phyloP scores from a whole-genome alignment of 495 filamentous ascomycete genomes.

The Usnea hakonensis region DNA sequence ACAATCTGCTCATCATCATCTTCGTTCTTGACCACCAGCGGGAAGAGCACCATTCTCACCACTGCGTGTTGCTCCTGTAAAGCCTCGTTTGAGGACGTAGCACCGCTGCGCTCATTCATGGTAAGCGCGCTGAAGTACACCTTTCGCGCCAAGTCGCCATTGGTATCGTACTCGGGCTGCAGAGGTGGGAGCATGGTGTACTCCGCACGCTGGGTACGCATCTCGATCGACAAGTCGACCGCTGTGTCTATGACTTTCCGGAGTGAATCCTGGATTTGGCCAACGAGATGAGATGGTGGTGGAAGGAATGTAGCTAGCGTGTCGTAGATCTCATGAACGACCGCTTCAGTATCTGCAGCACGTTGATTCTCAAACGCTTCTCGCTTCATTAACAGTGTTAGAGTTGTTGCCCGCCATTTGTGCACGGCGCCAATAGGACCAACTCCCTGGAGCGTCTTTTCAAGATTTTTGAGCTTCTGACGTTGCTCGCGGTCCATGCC shows the following conservation, averaged over 20 bases:
- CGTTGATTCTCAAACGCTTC: conserved; percentile 67
- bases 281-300: conserved; percentile 65
- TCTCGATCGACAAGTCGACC: conserved; percentile 83
- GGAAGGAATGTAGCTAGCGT: conserved; percentile 74
- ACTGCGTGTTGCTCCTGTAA: conserved; percentile 67
- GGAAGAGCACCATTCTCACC: conserved; percentile 87
- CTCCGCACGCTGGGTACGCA: conserved; percentile 91
- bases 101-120: conserved; percentile 86
- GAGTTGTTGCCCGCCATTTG: conserved; percentile 90
- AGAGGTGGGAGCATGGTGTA: conserved; percentile 95
- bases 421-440: conserved; percentile 75
- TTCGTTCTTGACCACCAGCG: conserved; percentile 87
- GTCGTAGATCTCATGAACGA: conserved; percentile 74
- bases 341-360: conserved; percentile 77
- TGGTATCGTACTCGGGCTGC: conserved; percentile 90
- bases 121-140: conserved; percentile 78
- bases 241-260: conserved; percentile 75
- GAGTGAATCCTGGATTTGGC: conserved; percentile 68
- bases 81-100: conserved; percentile 60
- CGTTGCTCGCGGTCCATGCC: conserved; percentile 97
- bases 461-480: conserved; percentile 88
- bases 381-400: conserved; percentile 76
- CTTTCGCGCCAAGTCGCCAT: conserved; percentile 76
- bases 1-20: conserved; percentile 90
- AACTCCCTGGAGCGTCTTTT: conserved; percentile 83